A percentile compares a stretch with the other conserved stretches of the same genome.
Evolutionary conservation across 306 rosid genomes (phyloP).

Genomic region (Lathyrus tuberosus): DNA sequence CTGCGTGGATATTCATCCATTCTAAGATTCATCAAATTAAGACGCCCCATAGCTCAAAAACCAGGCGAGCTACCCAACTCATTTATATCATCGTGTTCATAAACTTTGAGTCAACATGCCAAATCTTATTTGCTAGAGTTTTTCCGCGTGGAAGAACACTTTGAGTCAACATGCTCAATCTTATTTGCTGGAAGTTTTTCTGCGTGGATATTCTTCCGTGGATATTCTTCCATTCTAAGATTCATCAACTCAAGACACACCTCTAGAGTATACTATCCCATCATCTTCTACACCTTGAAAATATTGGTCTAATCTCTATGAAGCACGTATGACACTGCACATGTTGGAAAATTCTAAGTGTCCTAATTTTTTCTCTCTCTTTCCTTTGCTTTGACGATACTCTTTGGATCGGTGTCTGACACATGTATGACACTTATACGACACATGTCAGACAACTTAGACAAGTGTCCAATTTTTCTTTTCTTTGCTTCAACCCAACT

Average conservation of each 20-base stretch:
- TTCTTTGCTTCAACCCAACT: too few species aligned
- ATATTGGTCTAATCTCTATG: neutral
- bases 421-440: too few species aligned
- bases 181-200: constrained; percentile 17
- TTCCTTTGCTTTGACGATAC: too few species aligned
- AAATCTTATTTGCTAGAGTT: neutral
- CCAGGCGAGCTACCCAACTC: too few species aligned
- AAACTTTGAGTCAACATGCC: neutral
- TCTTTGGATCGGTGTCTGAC: too few species aligned
- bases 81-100: neutral
- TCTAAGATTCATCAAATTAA: constrained; percentile 2
- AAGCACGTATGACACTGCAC: too few species aligned
- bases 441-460: too few species aligned
- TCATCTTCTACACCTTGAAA: constrained; percentile 20
- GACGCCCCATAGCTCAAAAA: neutral
- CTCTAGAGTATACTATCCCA: neutral
- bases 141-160: neutral
- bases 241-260: constrained; percentile 5
- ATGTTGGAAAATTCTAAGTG: too few species aligned
- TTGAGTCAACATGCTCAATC: neutral
- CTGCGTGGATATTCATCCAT: neutral
- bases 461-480: too few species aligned
- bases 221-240: neutral
- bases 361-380: too few species aligned
- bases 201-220: neutral